phyloP scores from a whole-genome alignment of 1,284 basidiomycete species.

The Malassezia dermatis region DNA sequence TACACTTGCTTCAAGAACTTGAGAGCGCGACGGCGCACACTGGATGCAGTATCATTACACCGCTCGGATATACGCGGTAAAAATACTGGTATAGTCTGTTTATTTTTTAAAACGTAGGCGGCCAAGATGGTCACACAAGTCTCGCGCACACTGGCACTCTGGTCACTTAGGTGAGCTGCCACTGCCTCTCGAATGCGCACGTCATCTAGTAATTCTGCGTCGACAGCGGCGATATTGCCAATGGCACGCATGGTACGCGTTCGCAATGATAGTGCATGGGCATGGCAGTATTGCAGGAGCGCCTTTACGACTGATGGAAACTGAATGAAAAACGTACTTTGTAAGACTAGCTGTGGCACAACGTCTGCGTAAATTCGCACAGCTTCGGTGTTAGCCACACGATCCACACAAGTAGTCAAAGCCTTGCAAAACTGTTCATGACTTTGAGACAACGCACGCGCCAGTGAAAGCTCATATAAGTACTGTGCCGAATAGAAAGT shows the following conservation, averaged over 20 bases:
- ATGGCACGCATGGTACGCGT: conserved; percentile 35
- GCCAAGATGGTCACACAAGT: conserved; percentile 89
- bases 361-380: conserved; percentile 17
- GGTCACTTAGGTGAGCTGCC: conserved; percentile 76
- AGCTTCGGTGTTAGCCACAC: background rate
- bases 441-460: background rate
- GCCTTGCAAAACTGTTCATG: background rate
- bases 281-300: conserved; percentile 29
- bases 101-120: conserved; percentile 80
- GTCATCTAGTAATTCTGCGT: conserved; percentile 25
- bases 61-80: conserved; percentile 59
- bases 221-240: conserved; percentile 26
- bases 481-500: conserved; percentile 29
- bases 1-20: conserved; percentile 81
- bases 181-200: conserved; percentile 53
- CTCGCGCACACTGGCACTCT: conserved; percentile 83
- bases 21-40: conserved; percentile 86
- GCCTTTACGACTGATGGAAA: conserved; percentile 19
- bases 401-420: background rate
- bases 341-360: conserved; percentile 21
- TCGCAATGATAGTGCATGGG: conserved; percentile 31
- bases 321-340: conserved; percentile 27
- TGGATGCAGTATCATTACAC: conserved; percentile 81
- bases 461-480: conserved; percentile 23
- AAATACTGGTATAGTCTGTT: conserved; percentile 71